Base-by-base conservation (phyloP, 805 yeast species). In the Komagataella phaffii region DNA sequence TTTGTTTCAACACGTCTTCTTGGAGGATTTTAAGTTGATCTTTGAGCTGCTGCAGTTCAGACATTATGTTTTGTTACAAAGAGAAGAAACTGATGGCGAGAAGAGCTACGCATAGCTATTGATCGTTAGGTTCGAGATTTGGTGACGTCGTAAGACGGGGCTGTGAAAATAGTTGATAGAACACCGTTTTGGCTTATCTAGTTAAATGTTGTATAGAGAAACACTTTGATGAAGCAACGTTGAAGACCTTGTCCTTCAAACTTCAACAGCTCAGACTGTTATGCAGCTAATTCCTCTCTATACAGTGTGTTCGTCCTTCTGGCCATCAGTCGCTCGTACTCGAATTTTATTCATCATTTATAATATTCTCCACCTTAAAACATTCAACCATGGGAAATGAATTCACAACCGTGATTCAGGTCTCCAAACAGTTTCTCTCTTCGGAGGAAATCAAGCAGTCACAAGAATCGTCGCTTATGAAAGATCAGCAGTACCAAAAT, bases 1-100 rank as follows among this genome's bases (percentile, higher is more conserved):
- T 71, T 64, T 89, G 95, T 59, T 80, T 85, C 56, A 74, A 74
- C 8, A 85, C 85, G 14, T 76, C 56, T 5, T 70, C 68, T 17
- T 76, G 69, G 43, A 86, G 70, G 24, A 73, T 74, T 3, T 69
- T 69, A 45, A 89, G 73, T 61, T 82, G 68, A n/a, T 64, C 60
- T 23, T 70, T 66, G 17, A 72, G 58, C 21, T 61, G 55, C 51
- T 64, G 40, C 40, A 30, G 40, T 30, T 30, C 40, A 30, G 40
- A 30, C 40, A 30, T 30, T 30, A 14, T 30, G 40, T 30, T 10
- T 30, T 4, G 40, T 10, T 30, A 30, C 36, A 24, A 10, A 8
- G 40, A 21, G 23, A 3, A 21, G 14, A 30, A 30, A 30, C 40
- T 10, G 40, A 30, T 14, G 14, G 40, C 40, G 40, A 30, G 14